Evolutionary conservation across 192 early-diverging fungal species (phyloP).

Genomic region (Obelidium mucronatum): DNA sequence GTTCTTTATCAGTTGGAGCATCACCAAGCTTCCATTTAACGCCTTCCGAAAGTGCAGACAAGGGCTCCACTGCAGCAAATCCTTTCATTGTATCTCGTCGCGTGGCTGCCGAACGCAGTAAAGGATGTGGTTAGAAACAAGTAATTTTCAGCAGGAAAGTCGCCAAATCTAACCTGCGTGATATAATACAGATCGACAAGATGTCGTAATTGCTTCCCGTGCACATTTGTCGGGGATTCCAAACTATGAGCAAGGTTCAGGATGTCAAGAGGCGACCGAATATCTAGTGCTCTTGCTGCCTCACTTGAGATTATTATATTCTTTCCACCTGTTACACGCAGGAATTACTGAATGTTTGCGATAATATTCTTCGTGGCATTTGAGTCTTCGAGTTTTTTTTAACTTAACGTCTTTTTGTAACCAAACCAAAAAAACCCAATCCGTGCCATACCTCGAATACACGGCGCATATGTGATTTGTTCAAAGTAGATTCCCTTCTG

Average conservation of each 20-base stretch:
- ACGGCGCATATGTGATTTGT: constrained; percentile 70
- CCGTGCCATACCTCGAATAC: constrained; percentile 72
- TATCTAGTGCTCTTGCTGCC: constrained; percentile 72
- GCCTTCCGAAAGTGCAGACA: not conserved
- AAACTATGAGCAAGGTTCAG: constrained; percentile 66
- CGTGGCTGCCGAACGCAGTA: not conserved
- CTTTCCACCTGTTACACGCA: constrained; percentile 77
- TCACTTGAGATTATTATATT: constrained; percentile 79
- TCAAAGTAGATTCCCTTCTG: constrained; percentile 84
- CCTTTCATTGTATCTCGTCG: constrained; percentile 24
- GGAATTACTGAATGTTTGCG: constrained; percentile 67
- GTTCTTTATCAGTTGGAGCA: constrained; percentile 17
- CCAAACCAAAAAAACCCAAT: no score
- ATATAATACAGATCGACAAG: constrained; percentile 20
- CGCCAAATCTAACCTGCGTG: constrained; percentile 12
- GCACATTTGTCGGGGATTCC: constrained; percentile 25
- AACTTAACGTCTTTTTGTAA: no score
- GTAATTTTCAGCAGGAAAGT: no score
- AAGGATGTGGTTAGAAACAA: not conserved
- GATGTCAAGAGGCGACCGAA: constrained; percentile 79
- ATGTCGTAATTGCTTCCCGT: constrained; percentile 1
- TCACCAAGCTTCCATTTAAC: constrained; percentile 24
- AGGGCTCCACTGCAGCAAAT: constrained; percentile 2
- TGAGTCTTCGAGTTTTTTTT: no score
- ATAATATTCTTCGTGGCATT: constrained; percentile 68